A percentile compares a stretch with the other conserved stretches of the same genome.
phyloP scores from a whole-genome alignment of 176 grass and related monocot genomes.

The maize (Zea mays) region DNA sequence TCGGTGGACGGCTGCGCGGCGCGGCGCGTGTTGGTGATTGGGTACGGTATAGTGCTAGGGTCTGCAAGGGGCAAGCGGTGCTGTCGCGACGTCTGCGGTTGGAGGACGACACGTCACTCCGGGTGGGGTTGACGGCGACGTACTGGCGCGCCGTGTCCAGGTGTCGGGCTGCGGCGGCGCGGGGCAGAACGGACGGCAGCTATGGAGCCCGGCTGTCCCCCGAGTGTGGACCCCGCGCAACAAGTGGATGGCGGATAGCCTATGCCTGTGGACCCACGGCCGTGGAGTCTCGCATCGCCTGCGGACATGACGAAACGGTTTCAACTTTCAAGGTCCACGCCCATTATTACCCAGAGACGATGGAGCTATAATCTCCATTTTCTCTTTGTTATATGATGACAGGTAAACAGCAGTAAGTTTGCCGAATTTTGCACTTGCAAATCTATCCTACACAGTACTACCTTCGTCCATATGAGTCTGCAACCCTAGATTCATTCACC shows the following conservation, averaged over 20 bases:
- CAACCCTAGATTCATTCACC: too few relatives aligned
- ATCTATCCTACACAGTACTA: too few relatives aligned
- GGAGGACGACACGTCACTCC: conserved; percentile 27
- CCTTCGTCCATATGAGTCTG: too few relatives aligned
- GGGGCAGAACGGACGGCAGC: conserved; percentile 5
- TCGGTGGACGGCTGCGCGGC: background rate
- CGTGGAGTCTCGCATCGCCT: background rate
- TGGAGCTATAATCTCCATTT: too few relatives aligned
- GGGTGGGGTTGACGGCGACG: conserved; percentile 2
- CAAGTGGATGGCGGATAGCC: conserved; percentile 39
- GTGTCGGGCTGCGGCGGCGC: background rate
- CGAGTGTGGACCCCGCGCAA: background rate
- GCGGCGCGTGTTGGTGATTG: too few relatives aligned
- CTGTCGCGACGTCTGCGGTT: conserved; percentile 1
- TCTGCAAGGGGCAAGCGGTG: background rate
- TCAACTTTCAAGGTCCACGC: too few relatives aligned
- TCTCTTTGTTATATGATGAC: too few relatives aligned
- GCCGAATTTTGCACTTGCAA: too few relatives aligned
- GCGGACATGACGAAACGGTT: background rate
- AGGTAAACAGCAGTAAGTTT: too few relatives aligned
- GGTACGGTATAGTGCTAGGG: too few relatives aligned
- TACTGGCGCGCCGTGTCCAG: background rate
- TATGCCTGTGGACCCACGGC: background rate
- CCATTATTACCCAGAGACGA: too few relatives aligned
- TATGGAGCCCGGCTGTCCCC: conserved; percentile 18